Percentiles rank a stretch among this genome's conserved stretches.
phyloP scores from a whole-genome alignment of 306 rosid species.

The Fagus sylvatica region DNA sequence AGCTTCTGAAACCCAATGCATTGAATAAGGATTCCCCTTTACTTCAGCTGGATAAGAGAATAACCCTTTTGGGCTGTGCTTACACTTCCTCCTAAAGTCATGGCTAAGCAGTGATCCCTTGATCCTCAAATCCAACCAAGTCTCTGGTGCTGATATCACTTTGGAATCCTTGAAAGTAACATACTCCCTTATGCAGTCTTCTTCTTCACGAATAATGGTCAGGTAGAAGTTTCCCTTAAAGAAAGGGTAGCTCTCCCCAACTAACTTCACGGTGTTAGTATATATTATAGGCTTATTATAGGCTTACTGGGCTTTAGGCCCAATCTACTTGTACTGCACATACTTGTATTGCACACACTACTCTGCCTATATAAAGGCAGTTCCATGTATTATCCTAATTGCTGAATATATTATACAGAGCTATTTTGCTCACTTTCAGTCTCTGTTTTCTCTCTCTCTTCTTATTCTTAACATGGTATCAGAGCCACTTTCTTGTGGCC shows the following conservation, averaged over 20 bases:
- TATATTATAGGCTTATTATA: too few relatives aligned
- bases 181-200: slow-evolving; percentile 59
- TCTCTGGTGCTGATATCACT: slow-evolving; percentile 62
- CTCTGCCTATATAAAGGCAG: too few relatives aligned
- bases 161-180: slow-evolving; percentile 72
- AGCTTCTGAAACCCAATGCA: slow-evolving; percentile 95
- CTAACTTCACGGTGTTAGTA: too few relatives aligned
- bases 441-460: too few relatives aligned
- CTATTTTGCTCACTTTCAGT: too few relatives aligned
- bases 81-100: slow-evolving; percentile 79
- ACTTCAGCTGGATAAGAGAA: slow-evolving; percentile 76
- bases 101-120: slow-evolving; percentile 84
- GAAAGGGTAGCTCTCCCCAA: slow-evolving; percentile 83
- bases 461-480: too few relatives aligned
- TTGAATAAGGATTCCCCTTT: slow-evolving; percentile 57
- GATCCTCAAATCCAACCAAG: slow-evolving; percentile 80
- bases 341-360: too few relatives aligned
- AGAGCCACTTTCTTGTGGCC: too few relatives aligned
- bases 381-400: too few relatives aligned
- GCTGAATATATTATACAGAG: too few relatives aligned
- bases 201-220: slow-evolving; percentile 52
- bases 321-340: too few relatives aligned
- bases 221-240: slow-evolving; percentile 62
- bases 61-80: slow-evolving; percentile 73
- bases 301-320: too few relatives aligned